Evolutionary conservation across 805 yeast species (phyloP).

Genomic region (Barnettozyma siamensis): DNA sequence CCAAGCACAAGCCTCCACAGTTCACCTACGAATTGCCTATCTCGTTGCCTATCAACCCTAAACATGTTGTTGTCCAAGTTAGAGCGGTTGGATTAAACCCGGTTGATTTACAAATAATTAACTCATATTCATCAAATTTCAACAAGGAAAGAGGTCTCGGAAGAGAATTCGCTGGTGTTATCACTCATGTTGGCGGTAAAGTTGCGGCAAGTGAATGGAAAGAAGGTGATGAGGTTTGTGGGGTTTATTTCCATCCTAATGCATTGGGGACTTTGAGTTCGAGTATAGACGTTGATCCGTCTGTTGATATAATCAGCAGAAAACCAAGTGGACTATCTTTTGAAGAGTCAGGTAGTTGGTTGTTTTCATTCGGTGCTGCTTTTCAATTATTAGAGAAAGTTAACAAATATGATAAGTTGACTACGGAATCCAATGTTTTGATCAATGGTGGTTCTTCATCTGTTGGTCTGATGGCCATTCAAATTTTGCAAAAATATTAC

Average conservation of each 20-base stretch:
- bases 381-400: conserved; percentile 34
- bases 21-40: conserved; percentile 46
- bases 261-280: conserved; percentile 56
- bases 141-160: conserved; percentile 62
- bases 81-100: conserved; percentile 59
- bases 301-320: conserved; percentile 39
- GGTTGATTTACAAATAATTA: conserved; percentile 54
- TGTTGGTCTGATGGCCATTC: conserved; percentile 62
- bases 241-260: conserved; percentile 46
- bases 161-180: conserved; percentile 60
- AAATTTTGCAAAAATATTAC: conserved; percentile 47
- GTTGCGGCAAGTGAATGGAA: conserved; percentile 33
- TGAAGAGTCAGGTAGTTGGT: conserved; percentile 59
- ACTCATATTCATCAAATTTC: conserved; percentile 46
- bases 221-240: conserved; percentile 63
- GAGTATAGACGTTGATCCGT: conserved; percentile 49
- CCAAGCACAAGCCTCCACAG: conserved; percentile 30
- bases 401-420: conserved; percentile 23
- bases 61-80: conserved; percentile 52
- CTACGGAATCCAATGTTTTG: conserved; percentile 44
- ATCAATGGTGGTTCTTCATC: conserved; percentile 74
- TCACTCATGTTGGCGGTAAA: conserved; percentile 47
- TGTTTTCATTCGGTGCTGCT: conserved; percentile 62
- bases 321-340: conserved; percentile 42
- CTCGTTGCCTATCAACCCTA: conserved; percentile 43